Evolutionary conservation across 345 rosid genomes (phyloP), one percentile per base, ranked within the genome.

Genomic region (Pseudoturritis turrita): DNA sequence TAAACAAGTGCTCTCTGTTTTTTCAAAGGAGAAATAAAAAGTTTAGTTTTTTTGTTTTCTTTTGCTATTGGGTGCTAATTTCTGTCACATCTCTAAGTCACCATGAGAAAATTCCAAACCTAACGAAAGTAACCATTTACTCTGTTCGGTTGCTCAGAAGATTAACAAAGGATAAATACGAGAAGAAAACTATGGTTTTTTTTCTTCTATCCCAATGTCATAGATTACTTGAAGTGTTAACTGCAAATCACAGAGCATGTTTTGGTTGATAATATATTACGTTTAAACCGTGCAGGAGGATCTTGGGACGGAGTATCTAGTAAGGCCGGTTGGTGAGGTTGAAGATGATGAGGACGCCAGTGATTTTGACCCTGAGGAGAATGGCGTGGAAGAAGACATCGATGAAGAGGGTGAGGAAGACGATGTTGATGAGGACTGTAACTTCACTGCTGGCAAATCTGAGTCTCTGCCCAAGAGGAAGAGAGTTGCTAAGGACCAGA

Each of bases 301-400:
- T 74, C 50, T 90, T 75, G 92, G 96, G 47, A 92, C 96, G 0
- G 98, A 92, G 67, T 92, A 81, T 65, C 84, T 90, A 3, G 91
- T 92, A 23, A 84, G 77, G 69, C 98, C 98, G 2, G 86, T 90
- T 39, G 93, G 74, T 52, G 86, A 62, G 9, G 79, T 87, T 15
- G 96, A 89, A 71, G 96, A 90, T 2, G 96, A 92, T 79, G 98
- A 88, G 59, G 90, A 92, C 51, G 95, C 91, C 14, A 90, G 96
- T 65, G 98, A 90, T 64, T 88, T 90, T 10, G 89, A 88, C 22
- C 93, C 91, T 0, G 88, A 84, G 62, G 96, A 87, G 71, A 83
- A 83, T 13, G 91, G 78, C 1, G 83, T 80, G 2, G 97, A 82
- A 5, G 89, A 89, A 0, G 90, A 86, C 2, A 22, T 51, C 3